Percentiles rank a stretch among this genome's conserved stretches.
Conservation (phyloP, 257 asterid species). For the Solanum chiquidenum region DNA sequence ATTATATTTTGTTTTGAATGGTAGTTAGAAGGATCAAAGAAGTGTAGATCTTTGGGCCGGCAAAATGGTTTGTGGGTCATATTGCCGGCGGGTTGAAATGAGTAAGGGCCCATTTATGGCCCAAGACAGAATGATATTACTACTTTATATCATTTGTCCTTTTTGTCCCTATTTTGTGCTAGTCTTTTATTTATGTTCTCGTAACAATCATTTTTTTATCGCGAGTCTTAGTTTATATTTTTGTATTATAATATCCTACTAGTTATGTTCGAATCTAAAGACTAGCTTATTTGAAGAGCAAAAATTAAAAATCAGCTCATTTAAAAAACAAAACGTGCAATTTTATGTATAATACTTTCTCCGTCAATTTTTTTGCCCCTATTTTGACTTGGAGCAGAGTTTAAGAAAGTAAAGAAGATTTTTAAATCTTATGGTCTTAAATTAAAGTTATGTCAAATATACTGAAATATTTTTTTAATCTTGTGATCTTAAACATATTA, state of each 20-base stretch:
- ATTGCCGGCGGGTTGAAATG: slow-evolving; percentile 42
- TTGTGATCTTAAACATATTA: too few species aligned
- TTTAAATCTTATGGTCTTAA: too few species aligned
- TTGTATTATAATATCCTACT: neutral
- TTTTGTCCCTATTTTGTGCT: neutral
- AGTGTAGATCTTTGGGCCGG: slow-evolving; percentile 35
- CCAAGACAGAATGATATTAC: neutral
- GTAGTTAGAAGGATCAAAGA: neutral
- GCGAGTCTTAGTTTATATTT: neutral
- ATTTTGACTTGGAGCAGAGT: too few species aligned
- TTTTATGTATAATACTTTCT: neutral
- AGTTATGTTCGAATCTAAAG: neutral
- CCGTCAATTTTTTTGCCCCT: too few species aligned
- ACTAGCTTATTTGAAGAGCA: too few species aligned
- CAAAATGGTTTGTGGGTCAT: slow-evolving; percentile 26
- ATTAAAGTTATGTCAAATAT: too few species aligned
- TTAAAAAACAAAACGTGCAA: neutral
- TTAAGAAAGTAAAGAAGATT: too few species aligned
- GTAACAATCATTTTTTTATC: neutral
- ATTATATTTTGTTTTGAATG: neutral
- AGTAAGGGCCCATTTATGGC: slow-evolving; percentile 25
- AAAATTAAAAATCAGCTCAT: neutral
- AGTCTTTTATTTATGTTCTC: neutral
- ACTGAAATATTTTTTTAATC: too few species aligned
- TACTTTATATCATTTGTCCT: neutral